Evolutionary conservation across 1,139 yeast species (phyloP).

Genomic region (Taiozyma onychis): DNA sequence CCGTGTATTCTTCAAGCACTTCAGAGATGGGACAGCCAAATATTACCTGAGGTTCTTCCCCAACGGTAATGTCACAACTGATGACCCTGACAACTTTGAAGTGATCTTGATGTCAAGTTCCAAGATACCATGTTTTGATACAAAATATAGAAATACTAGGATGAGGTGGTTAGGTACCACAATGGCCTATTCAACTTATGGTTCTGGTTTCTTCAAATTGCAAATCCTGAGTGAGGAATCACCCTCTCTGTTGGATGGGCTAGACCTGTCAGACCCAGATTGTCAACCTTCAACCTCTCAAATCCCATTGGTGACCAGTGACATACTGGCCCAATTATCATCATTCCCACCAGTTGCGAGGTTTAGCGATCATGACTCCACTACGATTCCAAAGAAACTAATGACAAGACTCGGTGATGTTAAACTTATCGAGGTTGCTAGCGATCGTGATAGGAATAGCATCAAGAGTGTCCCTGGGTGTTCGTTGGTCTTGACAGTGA

Average conservation of each 20-base stretch:
- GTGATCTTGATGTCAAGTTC: conserved; percentile 17
- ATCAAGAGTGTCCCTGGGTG: conserved; percentile 25
- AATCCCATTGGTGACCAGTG: conserved; percentile 1
- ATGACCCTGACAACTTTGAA: conserved; percentile 13
- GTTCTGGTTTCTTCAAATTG: conserved; percentile 18
- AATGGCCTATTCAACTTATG: conserved; percentile 10
- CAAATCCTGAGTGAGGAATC: conserved; percentile 27
- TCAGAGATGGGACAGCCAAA: conserved; percentile 12
- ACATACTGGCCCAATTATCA: conserved; percentile 5
- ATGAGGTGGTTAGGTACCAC: conserved; percentile 23
- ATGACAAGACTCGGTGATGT: conserved; percentile 27
- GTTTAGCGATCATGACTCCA: conserved; percentile 23
- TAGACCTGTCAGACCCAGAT: conserved; percentile 3
- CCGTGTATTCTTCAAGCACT: conserved; percentile 16
- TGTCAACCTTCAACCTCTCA: conserved; percentile 1
- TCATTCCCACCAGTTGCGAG: conserved; percentile 18
- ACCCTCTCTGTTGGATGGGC: conserved; percentile 25
- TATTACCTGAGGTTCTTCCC: conserved; percentile 19
- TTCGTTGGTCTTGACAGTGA: conserved; percentile 29
- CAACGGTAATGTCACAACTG: conserved; percentile 8
- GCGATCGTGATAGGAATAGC: conserved; percentile 14
- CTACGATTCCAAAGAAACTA: conserved; percentile 27
- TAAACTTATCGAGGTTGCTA: conserved; percentile 24
- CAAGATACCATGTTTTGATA: conserved; percentile 17
- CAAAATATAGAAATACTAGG: conserved; percentile 15